Percentiles rank a stretch among this genome's conserved stretches.
Evolutionary conservation across 139 green algal genomes (phyloP).

Genomic region (Protoeuglena noctilucae): DNA sequence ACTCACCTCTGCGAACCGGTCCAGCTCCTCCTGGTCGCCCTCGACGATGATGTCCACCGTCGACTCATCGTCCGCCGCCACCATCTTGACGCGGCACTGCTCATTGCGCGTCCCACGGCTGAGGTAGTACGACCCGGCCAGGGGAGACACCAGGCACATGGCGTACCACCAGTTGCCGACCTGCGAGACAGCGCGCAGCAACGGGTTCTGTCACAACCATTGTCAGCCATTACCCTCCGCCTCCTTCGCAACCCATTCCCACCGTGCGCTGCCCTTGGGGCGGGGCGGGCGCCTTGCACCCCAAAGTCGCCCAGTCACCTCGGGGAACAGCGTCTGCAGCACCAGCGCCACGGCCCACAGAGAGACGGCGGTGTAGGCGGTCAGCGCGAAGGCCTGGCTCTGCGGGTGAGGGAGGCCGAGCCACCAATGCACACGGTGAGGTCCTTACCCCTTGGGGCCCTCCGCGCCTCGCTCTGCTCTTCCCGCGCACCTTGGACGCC

Average conservation of each 20-base stretch:
- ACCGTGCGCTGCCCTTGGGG: no score
- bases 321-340: constrained; percentile 40
- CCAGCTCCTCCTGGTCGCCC: constrained; percentile 74
- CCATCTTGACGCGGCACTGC: constrained; percentile 74
- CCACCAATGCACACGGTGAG: neutral
- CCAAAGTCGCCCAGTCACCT: no score
- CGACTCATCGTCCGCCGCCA: constrained; percentile 65
- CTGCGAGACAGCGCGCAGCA: neutral
- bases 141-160: constrained; percentile 46
- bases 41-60: constrained; percentile 71
- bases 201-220: no score
- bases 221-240: no score
- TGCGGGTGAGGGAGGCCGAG: neutral
- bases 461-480: no score
- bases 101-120: constrained; percentile 43
- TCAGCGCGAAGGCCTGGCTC: constrained; percentile 46
- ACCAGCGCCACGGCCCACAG: constrained; percentile 62
- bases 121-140: constrained; percentile 66
- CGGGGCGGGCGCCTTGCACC: no score
- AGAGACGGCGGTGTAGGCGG: neutral
- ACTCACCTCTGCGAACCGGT: constrained; percentile 57
- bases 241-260: no score
- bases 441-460: no score
- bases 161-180: constrained; percentile 71
- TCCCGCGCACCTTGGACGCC: constrained; percentile 47